Percentiles rank a stretch among this genome's conserved stretches.
phyloP scores from a whole-genome alignment of 345 rosid species.

The Aethionema arabicum region DNA sequence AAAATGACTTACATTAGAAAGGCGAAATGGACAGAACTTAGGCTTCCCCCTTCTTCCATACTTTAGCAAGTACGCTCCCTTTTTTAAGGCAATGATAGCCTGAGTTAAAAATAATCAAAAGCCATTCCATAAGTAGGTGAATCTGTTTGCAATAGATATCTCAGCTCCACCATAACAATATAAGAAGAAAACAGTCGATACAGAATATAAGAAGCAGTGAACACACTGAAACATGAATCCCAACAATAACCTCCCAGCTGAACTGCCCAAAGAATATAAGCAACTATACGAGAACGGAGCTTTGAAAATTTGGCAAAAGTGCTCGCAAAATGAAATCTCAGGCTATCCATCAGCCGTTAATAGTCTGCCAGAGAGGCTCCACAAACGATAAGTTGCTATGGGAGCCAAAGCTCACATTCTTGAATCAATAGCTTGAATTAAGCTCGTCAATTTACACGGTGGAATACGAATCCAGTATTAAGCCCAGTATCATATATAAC shows the following conservation, averaged over 20 bases:
- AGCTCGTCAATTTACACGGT: not conserved
- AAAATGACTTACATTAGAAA: constrained; percentile 78
- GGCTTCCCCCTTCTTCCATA: constrained; percentile 99
- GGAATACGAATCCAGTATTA: not conserved
- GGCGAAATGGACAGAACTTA: constrained; percentile 97
- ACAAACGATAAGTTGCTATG: not conserved
- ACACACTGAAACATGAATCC: not conserved
- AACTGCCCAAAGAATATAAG: not conserved
- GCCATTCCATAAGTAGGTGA: constrained; percentile 18
- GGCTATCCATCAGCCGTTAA: no score
- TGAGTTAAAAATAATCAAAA: constrained; percentile 47
- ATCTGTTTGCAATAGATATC: not conserved
- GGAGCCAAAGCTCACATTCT: not conserved
- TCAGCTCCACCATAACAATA: not conserved
- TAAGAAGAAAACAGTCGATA: not conserved
- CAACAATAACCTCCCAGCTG: not conserved
- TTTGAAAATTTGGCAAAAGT: not conserved
- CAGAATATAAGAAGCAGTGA: constrained; percentile 7
- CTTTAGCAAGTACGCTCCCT: constrained; percentile 92
- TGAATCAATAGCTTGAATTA: not conserved
- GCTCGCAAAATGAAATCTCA: constrained; percentile 4
- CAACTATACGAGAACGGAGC: not conserved
- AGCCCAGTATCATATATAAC: not conserved
- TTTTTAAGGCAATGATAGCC: constrained; percentile 96
- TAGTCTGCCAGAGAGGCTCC: not conserved